phyloP scores from a whole-genome alignment of 768 basidiomycete species.

The Tubosaeta sp. region DNA sequence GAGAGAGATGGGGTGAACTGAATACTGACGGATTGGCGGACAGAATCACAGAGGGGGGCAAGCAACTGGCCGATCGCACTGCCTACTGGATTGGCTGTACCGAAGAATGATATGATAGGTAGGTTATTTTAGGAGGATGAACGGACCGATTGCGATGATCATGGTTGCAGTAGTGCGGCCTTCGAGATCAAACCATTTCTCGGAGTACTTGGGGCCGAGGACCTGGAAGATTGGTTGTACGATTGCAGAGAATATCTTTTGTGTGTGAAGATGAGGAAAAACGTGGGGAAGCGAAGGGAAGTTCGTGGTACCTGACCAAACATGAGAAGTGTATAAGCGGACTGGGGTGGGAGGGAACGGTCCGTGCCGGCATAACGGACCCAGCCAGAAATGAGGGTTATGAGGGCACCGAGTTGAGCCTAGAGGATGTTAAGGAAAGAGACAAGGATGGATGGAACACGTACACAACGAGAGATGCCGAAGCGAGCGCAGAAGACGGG shows the following conservation, averaged over 20 bases:
- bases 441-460: conserved; percentile 22
- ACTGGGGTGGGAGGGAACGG: conserved; percentile 43
- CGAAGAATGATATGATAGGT: not conserved
- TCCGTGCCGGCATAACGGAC: conserved; percentile 70
- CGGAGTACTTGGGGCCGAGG: conserved; percentile 75
- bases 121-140: not conserved
- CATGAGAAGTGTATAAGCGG: conserved; percentile 64
- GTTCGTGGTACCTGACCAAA: conserved; percentile 55
- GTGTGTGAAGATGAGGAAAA: not conserved
- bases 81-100: conserved; percentile 67
- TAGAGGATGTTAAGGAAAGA: conserved; percentile 22
- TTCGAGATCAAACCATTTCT: conserved; percentile 76
- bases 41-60: conserved; percentile 54
- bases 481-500: conserved; percentile 55
- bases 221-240: conserved; percentile 75
- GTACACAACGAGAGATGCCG: conserved; percentile 60
- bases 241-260: conserved; percentile 56
- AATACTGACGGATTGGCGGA: conserved; percentile 53
- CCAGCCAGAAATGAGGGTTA: conserved; percentile 66
- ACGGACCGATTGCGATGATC: conserved; percentile 44
- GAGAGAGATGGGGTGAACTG: not conserved
- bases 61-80: conserved; percentile 70
- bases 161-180: conserved; percentile 79
- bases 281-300: not conserved
- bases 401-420: conserved; percentile 56